Evolutionary conservation across 345 rosid species (phyloP).

Genomic region (Angophora floribunda): DNA sequence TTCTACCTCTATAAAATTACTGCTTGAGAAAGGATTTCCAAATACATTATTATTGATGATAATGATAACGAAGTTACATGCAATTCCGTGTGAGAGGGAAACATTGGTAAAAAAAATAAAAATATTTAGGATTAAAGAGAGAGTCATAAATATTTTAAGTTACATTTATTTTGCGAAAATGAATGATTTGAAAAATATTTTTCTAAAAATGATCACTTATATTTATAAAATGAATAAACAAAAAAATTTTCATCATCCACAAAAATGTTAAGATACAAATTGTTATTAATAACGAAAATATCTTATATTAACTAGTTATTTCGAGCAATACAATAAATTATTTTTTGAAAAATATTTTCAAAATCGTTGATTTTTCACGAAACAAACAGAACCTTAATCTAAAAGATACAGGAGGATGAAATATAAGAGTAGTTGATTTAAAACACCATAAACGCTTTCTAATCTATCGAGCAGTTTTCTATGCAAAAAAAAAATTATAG

Average conservation of each 20-base stretch:
- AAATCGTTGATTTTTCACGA: accelerated
- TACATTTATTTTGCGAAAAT: too few species aligned
- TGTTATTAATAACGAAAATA: too few species aligned
- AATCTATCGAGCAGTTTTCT: background rate
- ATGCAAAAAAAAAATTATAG: background rate
- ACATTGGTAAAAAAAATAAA: background rate
- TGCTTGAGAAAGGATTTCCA: background rate
- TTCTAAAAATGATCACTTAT: too few species aligned
- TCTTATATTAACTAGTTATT: too few species aligned
- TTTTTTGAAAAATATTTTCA: too few species aligned
- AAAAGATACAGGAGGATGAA: background rate
- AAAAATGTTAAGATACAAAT: background rate
- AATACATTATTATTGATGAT: background rate
- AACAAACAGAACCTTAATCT: background rate
- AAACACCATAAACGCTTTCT: background rate
- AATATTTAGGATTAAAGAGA: background rate
- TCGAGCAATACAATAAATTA: too few species aligned
- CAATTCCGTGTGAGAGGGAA: background rate
- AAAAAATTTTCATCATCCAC: too few species aligned
- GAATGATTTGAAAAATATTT: too few species aligned
- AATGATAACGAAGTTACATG: background rate
- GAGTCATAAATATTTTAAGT: background rate
- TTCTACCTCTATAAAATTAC: background rate
- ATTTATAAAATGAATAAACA: too few species aligned
- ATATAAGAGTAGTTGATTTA: background rate